phyloP scores from a whole-genome alignment of 495 filamentous ascomycete species.

The Penicilliopsis zonata region DNA sequence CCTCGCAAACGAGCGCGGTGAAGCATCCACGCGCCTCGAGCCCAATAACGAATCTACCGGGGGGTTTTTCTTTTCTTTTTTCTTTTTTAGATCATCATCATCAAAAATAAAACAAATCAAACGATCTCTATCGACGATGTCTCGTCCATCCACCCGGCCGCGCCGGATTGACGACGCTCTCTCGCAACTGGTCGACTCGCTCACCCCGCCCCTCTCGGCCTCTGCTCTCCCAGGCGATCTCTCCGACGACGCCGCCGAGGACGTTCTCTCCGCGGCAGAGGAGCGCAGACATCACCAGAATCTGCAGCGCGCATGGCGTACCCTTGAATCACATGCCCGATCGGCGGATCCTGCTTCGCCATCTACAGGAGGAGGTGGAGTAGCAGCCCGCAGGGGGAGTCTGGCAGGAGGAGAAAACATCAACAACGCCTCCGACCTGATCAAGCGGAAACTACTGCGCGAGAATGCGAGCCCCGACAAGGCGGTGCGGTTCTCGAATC shows the following conservation, averaged over 20 bases:
- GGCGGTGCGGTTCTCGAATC: slow-evolving; percentile 75
- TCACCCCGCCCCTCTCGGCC: slow-evolving; percentile 28
- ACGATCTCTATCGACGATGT: too few relatives aligned
- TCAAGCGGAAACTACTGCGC: slow-evolving; percentile 71
- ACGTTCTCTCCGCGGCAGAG: slow-evolving; percentile 29
- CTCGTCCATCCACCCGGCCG: slow-evolving; percentile 22
- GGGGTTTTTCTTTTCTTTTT: too few relatives aligned
- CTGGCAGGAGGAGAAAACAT: slow-evolving; percentile 41
- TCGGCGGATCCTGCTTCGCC: slow-evolving; percentile 19
- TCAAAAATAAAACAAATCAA: too few relatives aligned
- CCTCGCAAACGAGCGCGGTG: too few relatives aligned
- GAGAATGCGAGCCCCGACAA: slow-evolving; percentile 68
- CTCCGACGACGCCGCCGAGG: slow-evolving; percentile 30
- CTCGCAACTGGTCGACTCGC: slow-evolving; percentile 40
- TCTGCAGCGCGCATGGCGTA: slow-evolving; percentile 34
- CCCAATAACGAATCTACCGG: too few relatives aligned
- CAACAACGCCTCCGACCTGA: slow-evolving; percentile 83
- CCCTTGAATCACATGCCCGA: slow-evolving; percentile 19
- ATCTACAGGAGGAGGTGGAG: slow-evolving; percentile 10
- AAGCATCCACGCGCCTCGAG: too few relatives aligned
- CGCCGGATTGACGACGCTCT: slow-evolving; percentile 44
- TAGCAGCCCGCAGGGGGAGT: slow-evolving; percentile 19
- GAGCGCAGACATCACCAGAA: slow-evolving; percentile 28
- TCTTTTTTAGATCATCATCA: too few relatives aligned
- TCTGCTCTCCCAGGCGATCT: slow-evolving; percentile 21